A percentile compares a stretch with the other conserved stretches of the same genome.
These are phyloP conservation scores for Cyanophora paradoxa DNA, from an alignment of 78 protist species.

Conservation along the genomic window DNA sequence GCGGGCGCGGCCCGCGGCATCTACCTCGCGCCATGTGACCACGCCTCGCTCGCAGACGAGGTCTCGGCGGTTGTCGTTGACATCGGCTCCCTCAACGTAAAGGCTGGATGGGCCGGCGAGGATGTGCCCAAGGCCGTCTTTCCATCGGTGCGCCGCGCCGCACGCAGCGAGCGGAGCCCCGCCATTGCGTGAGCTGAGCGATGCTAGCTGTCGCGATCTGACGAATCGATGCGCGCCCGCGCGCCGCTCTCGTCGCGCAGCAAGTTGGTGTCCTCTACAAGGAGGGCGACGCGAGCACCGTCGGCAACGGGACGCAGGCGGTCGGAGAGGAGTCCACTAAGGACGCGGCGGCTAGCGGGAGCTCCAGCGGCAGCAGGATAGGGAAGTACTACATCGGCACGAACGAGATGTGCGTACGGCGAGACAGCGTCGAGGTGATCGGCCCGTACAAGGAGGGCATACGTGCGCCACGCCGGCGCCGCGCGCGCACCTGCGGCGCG, in stretches of 20 bases:
- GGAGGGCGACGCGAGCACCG: neutral
- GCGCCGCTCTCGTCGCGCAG: neutral
- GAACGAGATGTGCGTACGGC: neutral
- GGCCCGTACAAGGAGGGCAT: constrained; percentile 3
- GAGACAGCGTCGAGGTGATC: constrained; percentile 16
- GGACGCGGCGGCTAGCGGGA: neutral
- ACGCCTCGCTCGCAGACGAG: constrained; percentile 25
- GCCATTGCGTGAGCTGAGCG: neutral
- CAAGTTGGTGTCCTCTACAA: neutral
- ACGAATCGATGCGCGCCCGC: no score
- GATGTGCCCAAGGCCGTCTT: constrained; percentile 11
- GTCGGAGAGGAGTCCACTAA: constrained; percentile 4
- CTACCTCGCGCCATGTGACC: no score
- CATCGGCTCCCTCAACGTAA: neutral
- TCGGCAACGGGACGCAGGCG: neutral
- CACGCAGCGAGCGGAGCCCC: neutral
- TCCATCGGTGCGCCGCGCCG: constrained; percentile 21
- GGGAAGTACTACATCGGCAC: constrained; percentile 1
- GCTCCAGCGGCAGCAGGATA: neutral
- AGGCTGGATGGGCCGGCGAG: constrained; percentile 17
- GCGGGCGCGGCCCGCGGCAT: no score
- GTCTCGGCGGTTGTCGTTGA: constrained; percentile 21
- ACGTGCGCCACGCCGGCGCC: neutral
- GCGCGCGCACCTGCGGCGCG: neutral
- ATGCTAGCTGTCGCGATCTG: no score